A percentile compares a stretch with the other conserved stretches of the same genome.
phyloP scores from a whole-genome alignment of 2,329 filamentous ascomycete genomes.

The Diaporthe australafricana region DNA sequence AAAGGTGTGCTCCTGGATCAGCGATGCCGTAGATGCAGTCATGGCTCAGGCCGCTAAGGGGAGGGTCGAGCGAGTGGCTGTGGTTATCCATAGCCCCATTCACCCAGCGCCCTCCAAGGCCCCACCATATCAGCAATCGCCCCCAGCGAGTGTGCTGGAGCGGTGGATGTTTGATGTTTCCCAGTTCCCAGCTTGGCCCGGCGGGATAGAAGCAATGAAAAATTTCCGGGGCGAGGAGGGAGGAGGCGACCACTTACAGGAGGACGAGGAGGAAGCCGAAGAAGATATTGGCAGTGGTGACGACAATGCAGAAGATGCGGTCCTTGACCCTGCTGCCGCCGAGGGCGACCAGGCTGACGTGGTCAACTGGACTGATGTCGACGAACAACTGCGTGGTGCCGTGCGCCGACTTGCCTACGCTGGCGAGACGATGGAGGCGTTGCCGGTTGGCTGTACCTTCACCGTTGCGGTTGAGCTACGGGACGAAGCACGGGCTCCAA shows the following conservation, averaged over 20 bases:
- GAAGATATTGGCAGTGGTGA: slow-evolving; percentile 33
- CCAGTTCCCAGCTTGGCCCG: slow-evolving; percentile 60
- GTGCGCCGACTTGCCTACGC: slow-evolving; percentile 72
- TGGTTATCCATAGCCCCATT: slow-evolving; percentile 57
- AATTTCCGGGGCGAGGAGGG: slow-evolving; percentile 42
- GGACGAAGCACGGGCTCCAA: slow-evolving; percentile 68
- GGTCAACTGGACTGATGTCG: slow-evolving; percentile 70
- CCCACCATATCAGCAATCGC: slow-evolving; percentile 34
- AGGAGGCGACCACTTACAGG: slow-evolving; percentile 36
- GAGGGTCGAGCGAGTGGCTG: slow-evolving; percentile 57
- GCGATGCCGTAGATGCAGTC: slow-evolving; percentile 81
- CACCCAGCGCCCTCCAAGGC: slow-evolving; percentile 38
- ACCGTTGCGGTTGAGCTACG: slow-evolving; percentile 81
- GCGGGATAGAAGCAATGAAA: slow-evolving; percentile 46
- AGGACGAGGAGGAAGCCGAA: slow-evolving; percentile 40
- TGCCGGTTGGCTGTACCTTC: slow-evolving; percentile 78
- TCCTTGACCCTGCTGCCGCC: slow-evolving; percentile 26
- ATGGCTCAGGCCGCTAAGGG: slow-evolving; percentile 75
- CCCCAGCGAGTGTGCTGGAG: slow-evolving; percentile 61
- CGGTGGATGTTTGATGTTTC: slow-evolving; percentile 71
- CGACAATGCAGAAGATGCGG: slow-evolving; percentile 27
- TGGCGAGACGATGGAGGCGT: slow-evolving; percentile 64
- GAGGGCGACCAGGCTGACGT: slow-evolving; percentile 37
- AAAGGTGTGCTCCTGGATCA: slow-evolving; percentile 86
- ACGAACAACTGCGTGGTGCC: slow-evolving; percentile 78